A percentile compares a stretch with the other conserved stretches of the same genome.
phyloP scores from a whole-genome alignment of 768 basidiomycete species.

The Phaffia australis region DNA sequence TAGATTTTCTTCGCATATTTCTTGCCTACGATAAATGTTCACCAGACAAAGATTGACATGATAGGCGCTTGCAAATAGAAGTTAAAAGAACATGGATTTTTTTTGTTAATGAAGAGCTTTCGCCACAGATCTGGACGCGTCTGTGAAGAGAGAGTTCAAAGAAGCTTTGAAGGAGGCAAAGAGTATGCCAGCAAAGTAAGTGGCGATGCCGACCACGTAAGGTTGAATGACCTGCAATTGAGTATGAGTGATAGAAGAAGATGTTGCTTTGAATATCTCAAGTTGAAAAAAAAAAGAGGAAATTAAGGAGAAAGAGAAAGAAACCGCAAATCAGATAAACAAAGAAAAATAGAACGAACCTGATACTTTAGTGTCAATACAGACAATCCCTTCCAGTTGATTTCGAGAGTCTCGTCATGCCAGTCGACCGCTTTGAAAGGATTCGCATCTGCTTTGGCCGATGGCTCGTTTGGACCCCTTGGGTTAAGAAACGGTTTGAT shows the following conservation, averaged over 20 bases:
- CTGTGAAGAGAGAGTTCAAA: too few species aligned
- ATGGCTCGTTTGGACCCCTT: neutral
- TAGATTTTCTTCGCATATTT: too few species aligned
- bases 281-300: neutral
- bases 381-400: conserved; percentile 23
- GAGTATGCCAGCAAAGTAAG: conserved; percentile 12
- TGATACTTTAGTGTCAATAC: conserved; percentile 15
- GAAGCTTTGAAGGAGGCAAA: too few species aligned
- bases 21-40: too few species aligned
- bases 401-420: conserved; percentile 19
- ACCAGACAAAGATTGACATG: too few species aligned
- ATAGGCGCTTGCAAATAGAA: too few species aligned
- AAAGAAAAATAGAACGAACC: neutral
- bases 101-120: too few species aligned
- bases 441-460: conserved; percentile 2
- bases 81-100: too few species aligned
- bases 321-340: neutral
- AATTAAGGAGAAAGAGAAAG: neutral
- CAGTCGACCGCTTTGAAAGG: conserved; percentile 21
- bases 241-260: neutral
- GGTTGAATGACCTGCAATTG: conserved; percentile 21
- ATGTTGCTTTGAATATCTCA: neutral
- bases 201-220: conserved; percentile 16
- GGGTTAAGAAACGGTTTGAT: conserved; percentile 21
- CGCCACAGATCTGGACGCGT: too few species aligned